Percentiles rank a stretch among this genome's conserved stretches.
Evolutionary conservation across 83 land plant genomes (phyloP).

Genomic region (Isoetes engelmannii): DNA sequence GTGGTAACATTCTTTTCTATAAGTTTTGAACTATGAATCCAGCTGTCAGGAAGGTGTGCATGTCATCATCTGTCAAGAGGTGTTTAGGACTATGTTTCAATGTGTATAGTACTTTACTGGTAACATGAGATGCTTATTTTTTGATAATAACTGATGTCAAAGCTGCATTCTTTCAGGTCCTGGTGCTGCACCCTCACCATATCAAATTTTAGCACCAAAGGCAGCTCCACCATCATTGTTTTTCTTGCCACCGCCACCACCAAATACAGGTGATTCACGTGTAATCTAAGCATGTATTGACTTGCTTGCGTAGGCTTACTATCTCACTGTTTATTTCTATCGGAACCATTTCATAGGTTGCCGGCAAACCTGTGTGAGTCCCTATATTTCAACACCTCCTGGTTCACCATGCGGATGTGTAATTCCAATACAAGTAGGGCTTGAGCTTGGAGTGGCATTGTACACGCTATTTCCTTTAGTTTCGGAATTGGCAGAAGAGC

Average conservation of each 20-base stretch:
- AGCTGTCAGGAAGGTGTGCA: too few relatives aligned
- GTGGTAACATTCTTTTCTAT: too few relatives aligned
- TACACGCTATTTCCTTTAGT: constrained; percentile 70
- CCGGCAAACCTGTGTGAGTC: constrained; percentile 38
- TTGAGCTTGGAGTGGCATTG: constrained; percentile 44
- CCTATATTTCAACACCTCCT: constrained; percentile 50
- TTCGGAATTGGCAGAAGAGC: constrained; percentile 57
- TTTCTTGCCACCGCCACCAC: constrained; percentile 19
- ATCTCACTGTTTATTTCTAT: constrained; percentile 20
- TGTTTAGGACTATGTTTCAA: too few relatives aligned
- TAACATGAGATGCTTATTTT: too few relatives aligned
- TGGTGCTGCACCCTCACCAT: too few relatives aligned
- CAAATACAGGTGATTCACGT: constrained; percentile 5
- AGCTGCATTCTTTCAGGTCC: too few relatives aligned
- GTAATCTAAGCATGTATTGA: neutral
- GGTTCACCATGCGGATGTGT: constrained; percentile 84
- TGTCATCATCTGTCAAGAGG: too few relatives aligned
- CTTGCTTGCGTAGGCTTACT: constrained; percentile 1
- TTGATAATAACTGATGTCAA: too few relatives aligned
- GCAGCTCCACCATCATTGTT: constrained; percentile 1
- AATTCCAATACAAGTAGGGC: constrained; percentile 57
- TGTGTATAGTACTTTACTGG: too few relatives aligned
- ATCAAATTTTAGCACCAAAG: too few relatives aligned
- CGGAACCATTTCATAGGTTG: constrained; percentile 17
- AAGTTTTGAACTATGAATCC: too few relatives aligned